A percentile compares a stretch with the other conserved stretches of the same genome.
These are phyloP conservation scores for Myriosclerotinia curreyana DNA, from an alignment of 2,329 filamentous ascomycete species.

Conservation along the genomic window DNA sequence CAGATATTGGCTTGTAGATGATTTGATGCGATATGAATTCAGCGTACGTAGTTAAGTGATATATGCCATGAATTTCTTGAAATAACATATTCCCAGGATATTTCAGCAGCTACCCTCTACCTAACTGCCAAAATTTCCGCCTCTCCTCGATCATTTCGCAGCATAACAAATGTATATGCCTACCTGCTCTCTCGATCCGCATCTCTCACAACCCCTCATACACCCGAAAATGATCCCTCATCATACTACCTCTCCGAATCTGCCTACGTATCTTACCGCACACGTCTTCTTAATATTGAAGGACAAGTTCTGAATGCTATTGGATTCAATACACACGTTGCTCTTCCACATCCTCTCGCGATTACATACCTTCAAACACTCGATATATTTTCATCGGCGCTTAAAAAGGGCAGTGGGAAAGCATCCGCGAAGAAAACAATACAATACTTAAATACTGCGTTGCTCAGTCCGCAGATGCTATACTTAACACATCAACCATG, in stretches of 20 bases:
- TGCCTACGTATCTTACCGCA: slow-evolving; percentile 63
- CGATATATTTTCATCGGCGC: slow-evolving; percentile 53
- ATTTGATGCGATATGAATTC: slow-evolving; percentile 56
- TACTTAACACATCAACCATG: slow-evolving; percentile 91
- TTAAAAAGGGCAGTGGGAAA: slow-evolving; percentile 42
- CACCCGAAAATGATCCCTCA: slow-evolving; percentile 43
- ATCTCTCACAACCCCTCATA: slow-evolving; percentile 26
- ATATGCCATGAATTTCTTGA: background rate
- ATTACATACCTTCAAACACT: slow-evolving; percentile 92
- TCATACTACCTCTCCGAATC: slow-evolving; percentile 71
- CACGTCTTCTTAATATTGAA: slow-evolving; percentile 69
- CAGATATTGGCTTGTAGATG: slow-evolving; percentile 68
- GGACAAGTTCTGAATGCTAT: slow-evolving; percentile 71
- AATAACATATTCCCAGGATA: slow-evolving; percentile 54
- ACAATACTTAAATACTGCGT: slow-evolving; percentile 78
- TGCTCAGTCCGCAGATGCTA: slow-evolving; percentile 83
- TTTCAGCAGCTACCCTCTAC: slow-evolving; percentile 79
- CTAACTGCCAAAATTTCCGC: slow-evolving; percentile 80
- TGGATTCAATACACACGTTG: slow-evolving; percentile 79
- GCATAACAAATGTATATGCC: slow-evolving; percentile 78
- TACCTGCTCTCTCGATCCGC: slow-evolving; percentile 69
- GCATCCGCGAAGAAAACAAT: slow-evolving; percentile 63
- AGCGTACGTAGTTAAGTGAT: slow-evolving; percentile 28
- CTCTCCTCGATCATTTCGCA: slow-evolving; percentile 70
- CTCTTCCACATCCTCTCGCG: slow-evolving; percentile 80